Base-by-base conservation (phyloP, 345 rosid genomes). In the Eucalyptus decipiens region DNA sequence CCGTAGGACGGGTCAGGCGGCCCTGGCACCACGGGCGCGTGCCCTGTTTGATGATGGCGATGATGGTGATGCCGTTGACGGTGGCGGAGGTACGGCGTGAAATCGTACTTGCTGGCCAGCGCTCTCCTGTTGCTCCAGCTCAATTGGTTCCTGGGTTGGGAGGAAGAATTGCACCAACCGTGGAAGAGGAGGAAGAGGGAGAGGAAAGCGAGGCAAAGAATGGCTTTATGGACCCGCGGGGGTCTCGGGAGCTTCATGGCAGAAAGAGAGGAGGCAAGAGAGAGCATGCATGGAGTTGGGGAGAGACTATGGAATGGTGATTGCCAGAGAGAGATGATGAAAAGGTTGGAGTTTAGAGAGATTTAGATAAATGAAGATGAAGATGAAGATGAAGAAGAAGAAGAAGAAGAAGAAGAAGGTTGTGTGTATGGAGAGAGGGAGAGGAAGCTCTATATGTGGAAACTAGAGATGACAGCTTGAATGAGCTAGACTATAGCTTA, bases 1-100 rank as follows among this genome's bases (percentile, higher is more conserved):
- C 96, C 97, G 83, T 91, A 95, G 19, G 91, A 92, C 1, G 92
- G 94, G 88, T 97, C 97, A 7, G 85, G 85, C 9, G 85, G 85
- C 30, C 85, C 85, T 12, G 83, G 83, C 28, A 37, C 83, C 47
- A 4, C 28, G 1, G 85, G 17, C 8, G 30, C 9, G 5, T 76
- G 85, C 85, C 85, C 47, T 76, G 30, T 40, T 40, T 76, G 47
- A 11, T 40, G 47, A 40, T 4, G 83, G 23, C 26, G 28, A 19
- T 37, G 83, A 18, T 21, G 83, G 11, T 76, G 85, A 23, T 21
- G 85, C 85, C 30, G 47, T 40, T 40, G 83, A 76, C 16, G 83
- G 28, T 40, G 47, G 85, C 47, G 89, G 47, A 87, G 89, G 90
- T 95, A 95, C 8, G 96, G 97, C 6, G 94, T 54, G 93, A 96